phyloP scores from a whole-genome alignment of 2,329 filamentous ascomycete species.

The Fusarium coffeatum region DNA sequence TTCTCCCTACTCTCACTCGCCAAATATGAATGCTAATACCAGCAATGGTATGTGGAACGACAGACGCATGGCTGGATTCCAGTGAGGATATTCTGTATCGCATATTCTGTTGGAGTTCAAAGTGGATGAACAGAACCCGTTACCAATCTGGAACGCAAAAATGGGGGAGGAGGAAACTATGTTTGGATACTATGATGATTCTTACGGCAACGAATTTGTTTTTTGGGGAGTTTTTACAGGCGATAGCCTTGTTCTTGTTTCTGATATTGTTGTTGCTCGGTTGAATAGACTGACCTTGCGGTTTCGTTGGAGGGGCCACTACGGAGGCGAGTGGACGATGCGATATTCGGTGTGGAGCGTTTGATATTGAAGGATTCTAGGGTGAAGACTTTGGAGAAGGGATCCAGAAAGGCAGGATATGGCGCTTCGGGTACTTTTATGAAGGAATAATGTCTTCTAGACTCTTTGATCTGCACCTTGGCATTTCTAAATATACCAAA shows the following conservation, averaged over 20 bases:
- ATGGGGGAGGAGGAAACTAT: conserved; percentile 13
- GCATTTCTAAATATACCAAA: conserved; percentile 39
- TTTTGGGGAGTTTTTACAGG: not conserved
- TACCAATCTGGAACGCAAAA: conserved; percentile 12
- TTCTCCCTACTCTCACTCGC: conserved; percentile 52
- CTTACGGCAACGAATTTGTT: conserved; percentile 31
- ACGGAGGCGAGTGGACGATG: not conserved
- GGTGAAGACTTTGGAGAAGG: conserved; percentile 12
- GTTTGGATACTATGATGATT: conserved; percentile 39
- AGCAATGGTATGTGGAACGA: conserved; percentile 34
- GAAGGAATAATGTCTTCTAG: conserved; percentile 20
- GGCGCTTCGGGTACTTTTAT: conserved; percentile 36
- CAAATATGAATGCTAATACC: conserved; percentile 46
- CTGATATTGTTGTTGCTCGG: conserved; percentile 15
- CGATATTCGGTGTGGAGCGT: conserved; percentile 22
- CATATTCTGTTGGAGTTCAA: not conserved
- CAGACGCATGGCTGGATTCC: conserved; percentile 33
- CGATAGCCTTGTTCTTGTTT: conserved; percentile 23
- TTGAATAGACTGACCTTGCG: conserved; percentile 25
- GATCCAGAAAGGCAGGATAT: conserved; percentile 6
- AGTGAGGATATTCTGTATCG: conserved; percentile 9
- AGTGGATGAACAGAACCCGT: not conserved
- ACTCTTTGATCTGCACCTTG: conserved; percentile 35
- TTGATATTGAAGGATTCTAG: conserved; percentile 22
- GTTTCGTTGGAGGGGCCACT: conserved; percentile 5